Percentiles rank a stretch among this genome's conserved stretches.
Conservation (phyloP, 2,329 filamentous ascomycete species). For the Sporothrix protearum region DNA sequence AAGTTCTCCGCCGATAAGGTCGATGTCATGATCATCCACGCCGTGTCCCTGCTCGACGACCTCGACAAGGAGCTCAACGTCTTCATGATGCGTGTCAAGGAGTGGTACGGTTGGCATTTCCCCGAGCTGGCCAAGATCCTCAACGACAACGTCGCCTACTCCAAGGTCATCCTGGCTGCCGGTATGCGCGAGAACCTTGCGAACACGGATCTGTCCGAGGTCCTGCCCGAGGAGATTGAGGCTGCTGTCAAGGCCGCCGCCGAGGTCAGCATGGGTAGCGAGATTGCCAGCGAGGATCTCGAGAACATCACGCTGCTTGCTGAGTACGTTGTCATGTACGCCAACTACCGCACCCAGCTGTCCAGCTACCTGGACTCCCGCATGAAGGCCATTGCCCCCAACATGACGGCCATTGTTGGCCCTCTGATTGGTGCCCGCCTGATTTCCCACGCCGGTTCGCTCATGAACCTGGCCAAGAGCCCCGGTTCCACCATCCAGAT, state of each 20-base stretch:
- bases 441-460: constrained; percentile 89
- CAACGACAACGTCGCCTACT: constrained; percentile 94
- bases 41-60: constrained; percentile 88
- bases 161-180: constrained; percentile 80
- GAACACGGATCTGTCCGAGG: constrained; percentile 75
- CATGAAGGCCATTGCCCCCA: constrained; percentile 96
- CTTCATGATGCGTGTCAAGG: constrained; percentile 98
- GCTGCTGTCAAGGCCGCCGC: constrained; percentile 86
- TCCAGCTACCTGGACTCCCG: constrained; percentile 84
- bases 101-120: constrained; percentile 99
- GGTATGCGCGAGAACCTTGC: constrained; percentile 81
- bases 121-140: constrained; percentile 96
- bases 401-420: constrained; percentile 87
- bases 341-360: constrained; percentile 84
- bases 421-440: constrained; percentile 91
- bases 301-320: constrained; percentile 89
- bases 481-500: constrained; percentile 97
- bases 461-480: constrained; percentile 92
- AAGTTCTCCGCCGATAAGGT: constrained; percentile 99
- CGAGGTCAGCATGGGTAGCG: constrained; percentile 97
- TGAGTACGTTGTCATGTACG: constrained; percentile 88
- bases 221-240: constrained; percentile 95
- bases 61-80: constrained; percentile 98
- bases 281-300: constrained; percentile 88
- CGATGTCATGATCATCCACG: constrained; percentile 98